Conservation (phyloP, 768 basidiomycete species). For the Tricholoma bakamatsutake region DNA sequence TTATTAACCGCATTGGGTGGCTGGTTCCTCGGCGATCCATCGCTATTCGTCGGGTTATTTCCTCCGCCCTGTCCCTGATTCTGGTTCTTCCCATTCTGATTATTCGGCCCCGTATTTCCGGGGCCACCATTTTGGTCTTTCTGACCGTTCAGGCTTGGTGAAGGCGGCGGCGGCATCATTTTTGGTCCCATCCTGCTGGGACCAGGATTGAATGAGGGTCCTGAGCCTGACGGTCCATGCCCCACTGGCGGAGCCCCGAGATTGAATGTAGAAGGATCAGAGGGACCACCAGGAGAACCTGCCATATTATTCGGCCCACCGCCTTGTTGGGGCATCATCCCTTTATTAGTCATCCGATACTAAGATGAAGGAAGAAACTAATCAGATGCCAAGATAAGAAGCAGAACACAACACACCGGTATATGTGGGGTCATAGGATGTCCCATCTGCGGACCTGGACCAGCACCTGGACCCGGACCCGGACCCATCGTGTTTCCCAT, state of each 20-base stretch:
- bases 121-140: slow-evolving; percentile 21
- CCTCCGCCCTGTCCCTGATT: slow-evolving; percentile 13
- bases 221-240: slow-evolving; percentile 21
- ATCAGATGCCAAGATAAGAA: not conserved
- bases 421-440: slow-evolving; percentile 32
- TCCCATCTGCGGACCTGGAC: slow-evolving; percentile 35
- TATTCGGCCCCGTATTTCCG: slow-evolving; percentile 14
- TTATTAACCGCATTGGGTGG: slow-evolving; percentile 4
- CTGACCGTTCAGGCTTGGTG: slow-evolving; percentile 35
- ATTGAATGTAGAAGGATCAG: slow-evolving; percentile 36
- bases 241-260: slow-evolving; percentile 22
- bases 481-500: slow-evolving; percentile 14
- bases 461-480: slow-evolving; percentile 26
- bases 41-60: slow-evolving; percentile 24
- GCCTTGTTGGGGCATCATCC: slow-evolving; percentile 25
- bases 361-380: not conserved
- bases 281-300: slow-evolving; percentile 36
- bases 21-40: slow-evolving; percentile 39
- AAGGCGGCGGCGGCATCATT: slow-evolving; percentile 53
- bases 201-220: slow-evolving; percentile 25
- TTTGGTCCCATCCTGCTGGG: slow-evolving; percentile 26
- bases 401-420: slow-evolving; percentile 21
- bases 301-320: slow-evolving; percentile 24
- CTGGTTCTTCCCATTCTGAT: slow-evolving; percentile 23
- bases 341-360: slow-evolving; percentile 8